phyloP scores from a whole-genome alignment of 2,329 filamentous ascomycete species.

The Aspergillus niger region DNA sequence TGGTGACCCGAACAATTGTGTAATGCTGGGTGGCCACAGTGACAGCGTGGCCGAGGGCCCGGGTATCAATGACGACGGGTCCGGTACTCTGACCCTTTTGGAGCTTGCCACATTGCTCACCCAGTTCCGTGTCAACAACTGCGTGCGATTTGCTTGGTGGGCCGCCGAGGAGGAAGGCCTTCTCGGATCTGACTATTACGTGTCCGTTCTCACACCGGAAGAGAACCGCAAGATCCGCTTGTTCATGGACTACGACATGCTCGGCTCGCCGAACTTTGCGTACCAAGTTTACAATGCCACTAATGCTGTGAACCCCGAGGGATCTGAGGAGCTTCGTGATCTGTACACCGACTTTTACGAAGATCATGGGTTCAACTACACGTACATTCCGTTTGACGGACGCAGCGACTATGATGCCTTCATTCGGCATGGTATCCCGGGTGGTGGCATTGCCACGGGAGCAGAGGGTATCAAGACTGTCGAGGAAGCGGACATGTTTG shows the following conservation, averaged over 20 bases:
- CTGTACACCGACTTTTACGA: conserved; percentile 70
- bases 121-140: conserved; percentile 73
- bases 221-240: conserved; percentile 63
- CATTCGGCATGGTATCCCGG: conserved; percentile 70
- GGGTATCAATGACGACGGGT: conserved; percentile 78
- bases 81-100: conserved; percentile 62
- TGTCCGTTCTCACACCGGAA: conserved; percentile 47
- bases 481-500: conserved; percentile 66
- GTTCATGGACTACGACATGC: conserved; percentile 73
- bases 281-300: conserved; percentile 58
- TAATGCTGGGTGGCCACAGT: conserved; percentile 61
- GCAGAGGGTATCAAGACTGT: conserved; percentile 75
- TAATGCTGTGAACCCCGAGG: conserved; percentile 57
- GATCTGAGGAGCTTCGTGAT: conserved; percentile 68
- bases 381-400: conserved; percentile 73
- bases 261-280: conserved; percentile 62
- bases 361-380: conserved; percentile 65
- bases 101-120: conserved; percentile 62
- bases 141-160: conserved; percentile 67
- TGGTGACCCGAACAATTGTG: conserved; percentile 60
- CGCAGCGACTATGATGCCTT: conserved; percentile 79
- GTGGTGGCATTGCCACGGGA: conserved; percentile 74
- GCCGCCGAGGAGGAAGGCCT: conserved; percentile 64
- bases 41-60: conserved; percentile 63
- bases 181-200: conserved; percentile 61